Base-by-base conservation (phyloP, 1,284 basidiomycete species). In the Bjerkandera adusta region DNA sequence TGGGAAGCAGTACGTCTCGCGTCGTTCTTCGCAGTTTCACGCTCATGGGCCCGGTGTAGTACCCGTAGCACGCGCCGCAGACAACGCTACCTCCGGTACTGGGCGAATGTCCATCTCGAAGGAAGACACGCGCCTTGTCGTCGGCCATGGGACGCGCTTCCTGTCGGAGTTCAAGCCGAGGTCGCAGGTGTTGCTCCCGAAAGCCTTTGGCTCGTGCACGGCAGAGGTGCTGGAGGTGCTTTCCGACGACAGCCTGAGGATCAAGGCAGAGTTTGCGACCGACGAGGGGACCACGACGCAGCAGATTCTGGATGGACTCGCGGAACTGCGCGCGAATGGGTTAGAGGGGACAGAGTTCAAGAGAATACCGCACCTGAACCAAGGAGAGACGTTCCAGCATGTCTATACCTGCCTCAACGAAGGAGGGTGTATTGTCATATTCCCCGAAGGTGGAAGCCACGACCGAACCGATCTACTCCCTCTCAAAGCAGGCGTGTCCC, bases 381-480 rank as follows among this genome's bases (percentile, higher is more conserved):
- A 98, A 66, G 83, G 89, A 51, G 82, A 92, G 51, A 98, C 98
- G 84, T 99, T 97, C 66, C 83, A 86, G 15, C 81, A 92, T 51
- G 97, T 99, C 3, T 99, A 97, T 66, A 78, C 92, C 58, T 81
- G 83, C 53, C 73, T 99, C 48, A 90, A 85, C 49, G 81, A 89
- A 45, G 91, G 92, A 13, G 92, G 92, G 7, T 87, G 86, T 57
- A 94, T 98, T 53, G 92, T 93, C 38, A 97, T 98, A 54, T 97
- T 97, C 64, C 95, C 95, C 37, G 95, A 98, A 84, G 94, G 94
- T 56, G 95, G 95, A 47, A 97, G 94, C 48, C 95, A 98, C 67
- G 95, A 98, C 68, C 85, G 95, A 33, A 95, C 91, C n/a, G 94
- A 97, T 65, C 78, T 97, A 45, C 77, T 97, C 29, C 95, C 95